Percentiles rank a stretch among this genome's conserved stretches.
These are phyloP conservation scores for Magnaporthiopsis rhizophila DNA, from an alignment of 2,329 filamentous ascomycete genomes.

Conservation along the genomic window DNA sequence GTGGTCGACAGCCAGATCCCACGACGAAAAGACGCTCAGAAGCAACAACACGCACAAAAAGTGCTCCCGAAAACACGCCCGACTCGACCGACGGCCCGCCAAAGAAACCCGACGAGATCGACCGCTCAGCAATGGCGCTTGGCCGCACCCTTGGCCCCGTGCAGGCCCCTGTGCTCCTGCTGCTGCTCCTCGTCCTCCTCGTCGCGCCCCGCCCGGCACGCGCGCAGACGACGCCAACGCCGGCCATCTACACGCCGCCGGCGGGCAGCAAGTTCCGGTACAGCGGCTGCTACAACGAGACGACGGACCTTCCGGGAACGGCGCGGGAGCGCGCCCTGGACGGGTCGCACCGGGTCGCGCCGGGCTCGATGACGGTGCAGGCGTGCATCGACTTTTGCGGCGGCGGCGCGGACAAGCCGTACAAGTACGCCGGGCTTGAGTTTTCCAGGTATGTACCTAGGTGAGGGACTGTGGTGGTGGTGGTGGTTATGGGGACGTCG, in stretches of 20 bases:
- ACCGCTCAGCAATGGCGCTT: no score
- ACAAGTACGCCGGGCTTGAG: slow-evolving; percentile 46
- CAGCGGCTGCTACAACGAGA: slow-evolving; percentile 53
- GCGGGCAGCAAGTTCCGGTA: slow-evolving; percentile 33
- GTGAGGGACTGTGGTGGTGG: not conserved
- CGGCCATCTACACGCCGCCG: slow-evolving; percentile 27
- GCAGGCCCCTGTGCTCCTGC: not conserved
- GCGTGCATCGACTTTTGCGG: slow-evolving; percentile 44
- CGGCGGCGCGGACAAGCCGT: slow-evolving; percentile 25
- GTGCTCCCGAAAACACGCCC: no score
- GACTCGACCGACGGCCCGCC: no score
- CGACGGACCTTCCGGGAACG: slow-evolving; percentile 33
- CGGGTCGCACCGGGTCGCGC: slow-evolving; percentile 27
- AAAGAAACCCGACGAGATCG: no score
- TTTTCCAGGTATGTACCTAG: slow-evolving; percentile 31
- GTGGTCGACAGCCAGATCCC: not conserved
- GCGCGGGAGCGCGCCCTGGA: slow-evolving; percentile 37
- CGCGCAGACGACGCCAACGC: slow-evolving; percentile 11
- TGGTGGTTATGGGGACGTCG: not conserved
- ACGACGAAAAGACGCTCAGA: no score
- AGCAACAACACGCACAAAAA: no score
- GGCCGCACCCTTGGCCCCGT: not conserved
- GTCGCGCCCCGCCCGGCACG: not conserved
- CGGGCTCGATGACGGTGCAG: slow-evolving; percentile 42
- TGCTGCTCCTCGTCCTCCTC: slow-evolving; percentile 1